A percentile compares a stretch with the other conserved stretches of the same genome.
Evolutionary conservation across 2,329 filamentous ascomycete species (phyloP).

Genomic region (Phaeoacremonium minimum): DNA sequence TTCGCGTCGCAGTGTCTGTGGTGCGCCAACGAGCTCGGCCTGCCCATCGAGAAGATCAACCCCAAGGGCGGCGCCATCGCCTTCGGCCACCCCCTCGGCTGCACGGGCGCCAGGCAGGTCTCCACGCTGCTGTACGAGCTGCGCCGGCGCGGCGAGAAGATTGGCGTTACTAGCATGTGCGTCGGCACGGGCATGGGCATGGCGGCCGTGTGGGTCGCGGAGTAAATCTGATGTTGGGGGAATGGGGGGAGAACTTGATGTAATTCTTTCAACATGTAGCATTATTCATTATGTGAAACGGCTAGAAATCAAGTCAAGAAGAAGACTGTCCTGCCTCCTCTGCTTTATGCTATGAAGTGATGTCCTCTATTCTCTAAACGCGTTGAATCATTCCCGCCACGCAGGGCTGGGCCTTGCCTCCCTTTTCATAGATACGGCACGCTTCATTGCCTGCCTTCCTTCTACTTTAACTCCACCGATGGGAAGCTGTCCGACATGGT

Average conservation of each 20-base stretch:
- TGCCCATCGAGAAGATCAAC: conserved; percentile 86
- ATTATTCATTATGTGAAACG: too few species aligned
- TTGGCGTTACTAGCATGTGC: conserved; percentile 95
- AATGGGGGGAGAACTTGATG: too few species aligned
- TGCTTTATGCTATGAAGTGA: too few species aligned
- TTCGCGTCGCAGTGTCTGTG: conserved; percentile 94
- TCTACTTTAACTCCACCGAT: too few species aligned
- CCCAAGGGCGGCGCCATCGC: conserved; percentile 96
- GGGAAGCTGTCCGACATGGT: conserved; percentile 5
- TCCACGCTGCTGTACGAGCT: conserved; percentile 89
- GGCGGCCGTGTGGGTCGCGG: conserved; percentile 93
- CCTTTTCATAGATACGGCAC: too few species aligned
- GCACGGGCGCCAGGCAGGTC: conserved; percentile 90
- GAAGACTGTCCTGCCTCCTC: not conserved
- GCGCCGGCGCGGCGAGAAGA: conserved; percentile 74
- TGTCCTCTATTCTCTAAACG: too few species aligned
- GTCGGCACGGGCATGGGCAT: conserved; percentile 97
- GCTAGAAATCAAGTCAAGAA: too few species aligned
- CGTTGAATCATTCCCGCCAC: too few species aligned
- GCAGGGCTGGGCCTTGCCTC: too few species aligned
- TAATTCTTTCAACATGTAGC: too few species aligned
- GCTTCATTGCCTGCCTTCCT: too few species aligned
- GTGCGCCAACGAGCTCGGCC: conserved; percentile 82
- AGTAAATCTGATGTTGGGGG: conserved; percentile 48
- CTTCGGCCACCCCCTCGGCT: conserved; percentile 91